Base-by-base conservation (phyloP, 75 land plant genomes). In the Adiantum capillusveneris region DNA sequence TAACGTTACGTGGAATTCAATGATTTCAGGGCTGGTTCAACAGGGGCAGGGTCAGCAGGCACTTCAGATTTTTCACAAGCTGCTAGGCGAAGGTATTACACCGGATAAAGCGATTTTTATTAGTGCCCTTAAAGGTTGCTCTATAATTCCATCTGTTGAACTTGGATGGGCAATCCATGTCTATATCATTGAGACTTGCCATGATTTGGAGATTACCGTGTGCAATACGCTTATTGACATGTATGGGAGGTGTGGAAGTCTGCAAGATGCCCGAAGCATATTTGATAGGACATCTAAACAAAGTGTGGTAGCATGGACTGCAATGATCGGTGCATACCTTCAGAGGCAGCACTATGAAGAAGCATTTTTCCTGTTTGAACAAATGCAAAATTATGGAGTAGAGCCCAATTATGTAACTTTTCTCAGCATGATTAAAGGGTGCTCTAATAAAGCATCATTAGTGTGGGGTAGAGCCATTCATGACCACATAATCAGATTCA, bases 171-270 rank as follows among this genome's bases (percentile, higher is more conserved):
- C 17, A 6, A 21, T 66, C 13, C 70, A 73, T 62, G 52, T 59
- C 12, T 43, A 56, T 18, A 39, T 57, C 26, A 12, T 73, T 27
- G 66, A 73, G 19, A 13, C 27, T 7, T 59, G 65, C 0, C 30
- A 66, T 55, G 64, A 37, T 57, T 36, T 41, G 21, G 31, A 62
- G 39, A 14, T 62, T 34, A 13, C 55, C 1, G 68, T 79, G 14
- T 60, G 71, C 45, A 76, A 69, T 39, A 57, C 78, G 22, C 12
- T 75, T 53, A 11, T 75, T 7, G 62, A 69, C 56, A 75, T 79
- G 84, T 85, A 85, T 68, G 82, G 31, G 24, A 81, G 68, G 29
- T 81, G 81, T 52, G 82, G 81, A 25, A 63, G 58, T 7, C 17
- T 78, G 14, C 60, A 42, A 34, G 60, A 56, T 48, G 79, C 88